These are phyloP conservation scores for Aristolochia fimbriata DNA, from an alignment of 164 flowering plant species.

Conservation along the genomic window DNA sequence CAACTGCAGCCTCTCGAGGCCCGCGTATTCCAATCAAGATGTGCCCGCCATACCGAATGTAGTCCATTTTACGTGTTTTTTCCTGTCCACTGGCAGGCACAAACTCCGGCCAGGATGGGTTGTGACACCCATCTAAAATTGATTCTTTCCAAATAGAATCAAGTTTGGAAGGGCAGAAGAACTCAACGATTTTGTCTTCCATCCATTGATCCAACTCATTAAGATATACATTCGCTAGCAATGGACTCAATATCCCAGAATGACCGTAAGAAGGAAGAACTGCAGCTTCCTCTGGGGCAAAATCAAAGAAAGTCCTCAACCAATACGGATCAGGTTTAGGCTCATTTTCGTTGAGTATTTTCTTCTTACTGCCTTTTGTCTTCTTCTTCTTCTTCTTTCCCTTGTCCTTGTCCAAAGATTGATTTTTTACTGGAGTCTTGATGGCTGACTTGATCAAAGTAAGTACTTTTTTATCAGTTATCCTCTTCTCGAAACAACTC, in stretches of 20 bases:
- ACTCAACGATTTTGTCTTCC: constrained; percentile 65
- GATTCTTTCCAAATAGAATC: constrained; percentile 84
- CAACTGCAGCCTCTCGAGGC: constrained; percentile 75
- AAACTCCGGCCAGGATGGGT: constrained; percentile 97
- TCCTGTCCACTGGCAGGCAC: constrained; percentile 80
- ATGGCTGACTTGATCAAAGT: constrained; percentile 52
- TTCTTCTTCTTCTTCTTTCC: constrained; percentile 34
- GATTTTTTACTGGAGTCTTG: constrained; percentile 9
- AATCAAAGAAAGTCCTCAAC: constrained; percentile 73
- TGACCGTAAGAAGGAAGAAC: constrained; percentile 71
- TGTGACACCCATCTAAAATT: constrained; percentile 66
- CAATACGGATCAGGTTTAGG: constrained; percentile 97
- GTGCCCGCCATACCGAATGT: constrained; percentile 76
- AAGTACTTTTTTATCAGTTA: constrained; percentile 68
- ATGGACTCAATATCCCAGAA: constrained; percentile 88
- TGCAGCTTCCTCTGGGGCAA: constrained; percentile 86
- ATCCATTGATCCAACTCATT: constrained; percentile 72
- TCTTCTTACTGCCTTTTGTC: constrained; percentile 47
- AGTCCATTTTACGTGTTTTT: constrained; percentile 89
- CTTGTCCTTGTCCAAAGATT: constrained; percentile 7
- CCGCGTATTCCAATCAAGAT: constrained; percentile 88
- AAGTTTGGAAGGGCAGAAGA: constrained; percentile 49
- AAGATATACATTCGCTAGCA: constrained; percentile 74
- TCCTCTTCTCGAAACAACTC: constrained; percentile 51
- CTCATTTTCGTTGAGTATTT: constrained; percentile 58